These are phyloP conservation scores for Brettanomyces sp. DNA, from an alignment of 805 yeast species.

Conservation along the genomic window DNA sequence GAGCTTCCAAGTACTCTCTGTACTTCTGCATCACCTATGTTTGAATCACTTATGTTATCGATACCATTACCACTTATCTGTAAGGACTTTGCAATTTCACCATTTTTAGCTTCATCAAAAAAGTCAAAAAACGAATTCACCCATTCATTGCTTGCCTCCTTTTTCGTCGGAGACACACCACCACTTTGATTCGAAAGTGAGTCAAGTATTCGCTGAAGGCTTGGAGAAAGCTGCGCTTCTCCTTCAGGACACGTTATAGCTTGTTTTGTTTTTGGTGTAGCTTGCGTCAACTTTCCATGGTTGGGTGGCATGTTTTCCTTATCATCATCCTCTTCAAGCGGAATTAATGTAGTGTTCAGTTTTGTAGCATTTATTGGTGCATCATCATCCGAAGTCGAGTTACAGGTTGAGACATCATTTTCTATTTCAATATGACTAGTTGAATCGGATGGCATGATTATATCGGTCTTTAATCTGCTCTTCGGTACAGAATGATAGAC, in stretches of 20 bases:
- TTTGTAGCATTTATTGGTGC: constrained; percentile 37
- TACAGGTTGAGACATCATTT: constrained; percentile 27
- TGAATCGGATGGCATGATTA: background rate
- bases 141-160: constrained; percentile 20
- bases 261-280: background rate
- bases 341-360: constrained; percentile 43
- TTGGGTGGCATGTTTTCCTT: constrained; percentile 19
- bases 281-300: background rate
- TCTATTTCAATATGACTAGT: constrained; percentile 1
- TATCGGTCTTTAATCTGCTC: background rate
- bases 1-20: constrained; percentile 11
- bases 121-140: constrained; percentile 16
- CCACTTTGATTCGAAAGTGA: constrained; percentile 17
- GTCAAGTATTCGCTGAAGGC: constrained; percentile 24
- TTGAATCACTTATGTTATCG: background rate
- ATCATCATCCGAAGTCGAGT: constrained; percentile 34
- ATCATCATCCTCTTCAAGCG: constrained; percentile 34
- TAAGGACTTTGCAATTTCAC: constrained; percentile 7
- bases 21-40: constrained; percentile 18
- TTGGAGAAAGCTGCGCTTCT: constrained; percentile 25
- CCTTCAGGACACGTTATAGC: constrained; percentile 12
- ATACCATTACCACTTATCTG: background rate
- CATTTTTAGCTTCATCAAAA: constrained; percentile 19
- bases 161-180: constrained; percentile 18
- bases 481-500: constrained; percentile 6